These are phyloP conservation scores for Pythium chondricola DNA, from an alignment of 352 stramenopile species.

Conservation along the genomic window DNA sequence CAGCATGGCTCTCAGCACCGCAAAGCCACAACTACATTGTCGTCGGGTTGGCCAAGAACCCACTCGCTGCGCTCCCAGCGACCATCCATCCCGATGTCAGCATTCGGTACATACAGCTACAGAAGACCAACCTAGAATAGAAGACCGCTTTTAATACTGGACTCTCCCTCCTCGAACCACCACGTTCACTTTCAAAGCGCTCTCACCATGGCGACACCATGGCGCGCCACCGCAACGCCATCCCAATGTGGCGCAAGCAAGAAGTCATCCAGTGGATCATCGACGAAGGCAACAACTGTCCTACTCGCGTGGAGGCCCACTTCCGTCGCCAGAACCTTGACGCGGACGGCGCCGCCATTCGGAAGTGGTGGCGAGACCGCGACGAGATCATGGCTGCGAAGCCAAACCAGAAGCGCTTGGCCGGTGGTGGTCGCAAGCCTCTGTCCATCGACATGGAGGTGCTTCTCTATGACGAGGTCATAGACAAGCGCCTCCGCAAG, in stretches of 20 bases:
- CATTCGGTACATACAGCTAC: background rate
- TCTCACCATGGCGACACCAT: too few species aligned
- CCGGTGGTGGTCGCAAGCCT: constrained; percentile 13
- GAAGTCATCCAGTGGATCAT: constrained; percentile 16
- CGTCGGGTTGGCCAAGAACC: background rate
- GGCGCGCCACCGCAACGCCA: constrained; percentile 4
- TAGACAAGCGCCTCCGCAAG: constrained; percentile 6
- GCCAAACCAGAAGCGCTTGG: constrained; percentile 4
- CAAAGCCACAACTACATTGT: background rate
- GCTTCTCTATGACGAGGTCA: constrained; percentile 6
- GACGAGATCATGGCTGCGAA: constrained; percentile 15
- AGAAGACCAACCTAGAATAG: background rate
- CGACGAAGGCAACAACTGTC: constrained; percentile 8
- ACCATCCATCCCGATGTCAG: background rate
- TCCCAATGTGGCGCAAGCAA: constrained; percentile 15
- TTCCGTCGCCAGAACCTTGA: constrained; percentile 11
- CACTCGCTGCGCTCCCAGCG: background rate
- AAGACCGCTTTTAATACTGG: too few species aligned
- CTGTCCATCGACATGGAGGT: constrained; percentile 10
- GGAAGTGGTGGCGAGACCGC: constrained; percentile 18
- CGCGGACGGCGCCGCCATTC: constrained; percentile 14
- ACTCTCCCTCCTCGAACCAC: too few species aligned
- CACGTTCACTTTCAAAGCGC: too few species aligned
- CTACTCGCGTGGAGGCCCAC: constrained; percentile 8
- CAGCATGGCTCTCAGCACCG: background rate